These are phyloP conservation scores for Colletotrichum plurivorum DNA, from an alignment of 2,329 filamentous ascomycete species.

Conservation along the genomic window DNA sequence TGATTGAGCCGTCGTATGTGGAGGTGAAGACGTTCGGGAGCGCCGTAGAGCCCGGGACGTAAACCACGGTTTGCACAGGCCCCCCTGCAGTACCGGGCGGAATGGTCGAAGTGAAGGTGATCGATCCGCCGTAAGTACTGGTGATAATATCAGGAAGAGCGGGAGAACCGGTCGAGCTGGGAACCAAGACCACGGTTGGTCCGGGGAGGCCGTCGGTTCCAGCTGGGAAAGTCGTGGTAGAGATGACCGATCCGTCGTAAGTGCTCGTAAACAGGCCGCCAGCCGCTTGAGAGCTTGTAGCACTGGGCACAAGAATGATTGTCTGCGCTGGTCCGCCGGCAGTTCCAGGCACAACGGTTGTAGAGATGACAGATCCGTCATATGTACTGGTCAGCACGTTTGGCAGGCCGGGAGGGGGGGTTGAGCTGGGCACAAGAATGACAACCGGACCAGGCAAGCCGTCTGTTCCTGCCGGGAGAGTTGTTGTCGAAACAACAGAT, in stretches of 20 bases:
- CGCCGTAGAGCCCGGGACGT: slow-evolving; percentile 5
- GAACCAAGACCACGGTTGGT: slow-evolving; percentile 11
- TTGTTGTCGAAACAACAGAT: slow-evolving; percentile 9
- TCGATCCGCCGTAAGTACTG: slow-evolving; percentile 24
- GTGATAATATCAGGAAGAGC: slow-evolving; percentile 4
- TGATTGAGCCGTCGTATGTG: slow-evolving; percentile 13
- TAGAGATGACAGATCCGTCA: slow-evolving; percentile 9
- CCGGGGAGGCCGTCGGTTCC: slow-evolving; percentile 9
- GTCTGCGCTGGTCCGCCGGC: slow-evolving; percentile 5
- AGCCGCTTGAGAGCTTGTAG: not conserved
- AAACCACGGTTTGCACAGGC: not conserved
- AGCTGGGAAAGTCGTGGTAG: slow-evolving; percentile 1
- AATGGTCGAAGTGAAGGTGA: slow-evolving; percentile 7
- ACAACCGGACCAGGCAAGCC: slow-evolving; percentile 15
- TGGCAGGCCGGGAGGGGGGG: not conserved
- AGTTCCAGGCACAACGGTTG: slow-evolving; percentile 10
- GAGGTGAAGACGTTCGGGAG: slow-evolving; percentile 2
- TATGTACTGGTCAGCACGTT: slow-evolving; percentile 14
- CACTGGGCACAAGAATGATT: slow-evolving; percentile 14
- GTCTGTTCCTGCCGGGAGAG: not conserved
- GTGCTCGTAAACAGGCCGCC: slow-evolving; percentile 3
- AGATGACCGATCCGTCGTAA: slow-evolving; percentile 18
- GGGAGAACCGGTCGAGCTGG: not conserved
- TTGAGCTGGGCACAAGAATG: not conserved
- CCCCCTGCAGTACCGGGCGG: not conserved